phyloP scores from a whole-genome alignment of 1,284 basidiomycete species.

The Apiotrichum domesticum region DNA sequence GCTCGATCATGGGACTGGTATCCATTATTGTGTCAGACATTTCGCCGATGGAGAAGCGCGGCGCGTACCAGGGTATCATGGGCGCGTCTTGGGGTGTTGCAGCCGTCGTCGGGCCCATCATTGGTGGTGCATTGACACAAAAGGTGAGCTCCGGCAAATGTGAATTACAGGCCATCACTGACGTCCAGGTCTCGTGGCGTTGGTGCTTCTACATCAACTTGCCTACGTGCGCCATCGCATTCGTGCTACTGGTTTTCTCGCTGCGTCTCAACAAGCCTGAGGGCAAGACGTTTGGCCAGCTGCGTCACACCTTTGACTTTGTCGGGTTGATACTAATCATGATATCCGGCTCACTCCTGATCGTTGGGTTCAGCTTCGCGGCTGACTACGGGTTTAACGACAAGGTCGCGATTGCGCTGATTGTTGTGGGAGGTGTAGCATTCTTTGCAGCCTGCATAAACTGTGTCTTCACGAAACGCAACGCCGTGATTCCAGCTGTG shows the following conservation, averaged over 20 bases:
- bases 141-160: slow-evolving; percentile 1
- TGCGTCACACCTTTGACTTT: slow-evolving; percentile 42
- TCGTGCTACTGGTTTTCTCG: slow-evolving; percentile 65
- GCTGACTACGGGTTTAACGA: slow-evolving; percentile 41
- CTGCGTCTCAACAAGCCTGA: slow-evolving; percentile 63
- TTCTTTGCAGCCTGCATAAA: slow-evolving; percentile 58
- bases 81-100: slow-evolving; percentile 48
- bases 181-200: slow-evolving; percentile 24
- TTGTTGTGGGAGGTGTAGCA: slow-evolving; percentile 61
- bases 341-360: slow-evolving; percentile 62
- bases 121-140: slow-evolving; percentile 40
- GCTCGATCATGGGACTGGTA: slow-evolving; percentile 29
- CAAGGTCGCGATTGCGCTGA: slow-evolving; percentile 62
- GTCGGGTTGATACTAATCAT: slow-evolving; percentile 56
- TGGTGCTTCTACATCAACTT: slow-evolving; percentile 37
- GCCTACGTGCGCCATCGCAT: slow-evolving; percentile 53
- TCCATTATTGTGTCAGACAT: slow-evolving; percentile 33
- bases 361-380: slow-evolving; percentile 63
- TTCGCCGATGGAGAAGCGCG: slow-evolving; percentile 36
- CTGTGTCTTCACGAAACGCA: slow-evolving; percentile 63
- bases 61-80: slow-evolving; percentile 46
- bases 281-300: slow-evolving; percentile 13
- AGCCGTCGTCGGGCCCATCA: slow-evolving; percentile 46
- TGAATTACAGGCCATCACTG: not conserved
- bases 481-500: slow-evolving; percentile 60